Evolutionary conservation across 208 protist species (phyloP), one percentile per base, ranked within the genome.

Genomic region (Acanthamoeba divionensis): DNA sequence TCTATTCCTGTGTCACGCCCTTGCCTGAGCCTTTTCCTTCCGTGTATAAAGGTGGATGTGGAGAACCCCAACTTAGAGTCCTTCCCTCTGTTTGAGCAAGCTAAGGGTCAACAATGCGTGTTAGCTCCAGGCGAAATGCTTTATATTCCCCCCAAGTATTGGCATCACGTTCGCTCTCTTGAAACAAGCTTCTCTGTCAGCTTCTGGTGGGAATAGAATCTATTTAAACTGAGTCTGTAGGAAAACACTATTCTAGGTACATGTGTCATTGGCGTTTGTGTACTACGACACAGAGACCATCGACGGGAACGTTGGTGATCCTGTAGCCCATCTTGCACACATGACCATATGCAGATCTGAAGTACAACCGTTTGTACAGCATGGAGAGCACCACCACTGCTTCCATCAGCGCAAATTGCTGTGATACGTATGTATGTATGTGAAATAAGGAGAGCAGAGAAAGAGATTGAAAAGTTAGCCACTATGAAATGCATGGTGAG

Each of bases 81-180:
- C 79, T 93, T 73, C 36, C 89, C 90, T 31, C 45, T 80, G 2
- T 92, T 90, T 83, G 47, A 50, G 48, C 26, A 91, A 41, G 66
- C 77, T 0, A 38, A 77, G 6, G 88, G 75, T 57, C 9, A 52
- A 18, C 88, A 94, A 26, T 69, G 48, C n/a, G 41, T 94, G 1
- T 45, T 94, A 10, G 57, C 73, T 4, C n/a, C 24, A 6, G 90
- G 90, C 12, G 92, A 94, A 0, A 91, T 91, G 54, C 38, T 94
- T 2, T 94, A 90, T 45, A 85, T 94, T 10, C 92, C 92, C 5
- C 60, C 69, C 13, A 36, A 57, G 31, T 91, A 79, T 55, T 94
- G 90, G 90, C 92, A 94, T 52, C 92, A 63, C 88, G 90, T 94
- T 15, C 85, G 65, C 50, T 94, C 92, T 5, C 21, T 92, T 1